Evolutionary conservation across 2,329 filamentous ascomycete species (phyloP).

Genomic region (Epichloe uncinata): DNA sequence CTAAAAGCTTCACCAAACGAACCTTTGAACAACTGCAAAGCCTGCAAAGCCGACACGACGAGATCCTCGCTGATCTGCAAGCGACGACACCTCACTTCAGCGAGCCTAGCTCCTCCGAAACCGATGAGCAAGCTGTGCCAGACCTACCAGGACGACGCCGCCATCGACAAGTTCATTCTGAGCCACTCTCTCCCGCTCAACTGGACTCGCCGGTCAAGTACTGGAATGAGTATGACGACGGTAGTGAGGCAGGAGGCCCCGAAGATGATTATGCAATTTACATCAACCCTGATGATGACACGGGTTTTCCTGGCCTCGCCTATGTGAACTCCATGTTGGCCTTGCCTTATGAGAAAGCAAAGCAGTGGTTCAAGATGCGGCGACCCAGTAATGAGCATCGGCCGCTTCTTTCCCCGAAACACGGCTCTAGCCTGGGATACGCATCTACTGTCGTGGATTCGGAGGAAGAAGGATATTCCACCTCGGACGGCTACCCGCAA

Average conservation of each 20-base stretch:
- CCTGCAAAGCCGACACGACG: conserved; percentile 36
- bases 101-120: conserved; percentile 26
- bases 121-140: conserved; percentile 12
- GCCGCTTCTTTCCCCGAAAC: conserved; percentile 8
- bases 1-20: conserved; percentile 58
- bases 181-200: conserved; percentile 18
- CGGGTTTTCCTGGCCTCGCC: conserved; percentile 48
- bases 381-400: conserved; percentile 12
- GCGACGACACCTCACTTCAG: conserved; percentile 28
- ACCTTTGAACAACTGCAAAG: conserved; percentile 43
- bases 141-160: conserved; percentile 1
- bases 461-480: conserved; percentile 36
- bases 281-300: conserved; percentile 52
- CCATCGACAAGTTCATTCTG: conserved; percentile 14
- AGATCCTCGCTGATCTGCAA: conserved; percentile 34
- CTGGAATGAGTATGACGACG: conserved; percentile 82
- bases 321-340: conserved; percentile 41
- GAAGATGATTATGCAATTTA: conserved; percentile 59
- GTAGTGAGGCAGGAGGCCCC: conserved; percentile 50
- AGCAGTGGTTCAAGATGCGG: conserved; percentile 31
- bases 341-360: conserved; percentile 36
- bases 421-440: conserved; percentile 15
- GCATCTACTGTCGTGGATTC: conserved; percentile 23
- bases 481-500: conserved; percentile 35
- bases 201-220: conserved; percentile 34